Evolutionary conservation across 2,329 filamentous ascomycete species (phyloP), one percentile per base, ranked within the genome.

Genomic region (Exophiala xenobiotica): DNA sequence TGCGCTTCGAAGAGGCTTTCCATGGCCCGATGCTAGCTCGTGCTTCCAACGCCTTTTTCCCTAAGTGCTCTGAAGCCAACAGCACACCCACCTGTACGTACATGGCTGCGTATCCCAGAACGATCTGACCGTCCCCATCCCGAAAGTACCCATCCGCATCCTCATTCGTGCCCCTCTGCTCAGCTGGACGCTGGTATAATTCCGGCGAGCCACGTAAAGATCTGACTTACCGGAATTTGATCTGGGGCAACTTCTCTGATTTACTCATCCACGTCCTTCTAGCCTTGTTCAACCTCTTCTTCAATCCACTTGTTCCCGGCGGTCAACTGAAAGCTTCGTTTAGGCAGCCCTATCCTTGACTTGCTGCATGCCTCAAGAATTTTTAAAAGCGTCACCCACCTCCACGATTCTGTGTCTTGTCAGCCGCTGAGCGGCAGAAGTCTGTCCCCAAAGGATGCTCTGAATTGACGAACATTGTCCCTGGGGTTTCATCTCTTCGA

Each of bases 1-100:
- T 46, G 39, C n/a, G 31, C 48, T 50, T 45, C 24, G n/a, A 35
- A 48, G 51, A 53, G 40, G 49, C 47, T 52, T 33, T 51, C 46
- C 29, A 51, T 53, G 49, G 52, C 50, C 42, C 48, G 35, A 53
- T 49, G 51, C 57, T 57, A 57, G 54, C 57, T 54, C 47, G 47
- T 56, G 45, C 54, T 49, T 49, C 27, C 40, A 51, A 29, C 46
- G 51, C 49, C 51, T 54, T 49, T 53, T 57, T 41, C 27, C 41
- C 19, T 35, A 16, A 43, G 35, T 43, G 41, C 37, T 35, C 37
- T 29, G 41, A 42, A 46, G 8, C 23, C 46, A 40, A 40, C 20
- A 14, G 35, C 46, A 24, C 37, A 38, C 31, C 45, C 38, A 38
- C 40, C 35, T 48, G 40, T 43, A 52, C 47, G 47, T 44, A 43